Evolutionary conservation across 1,139 yeast species (phyloP).

Genomic region (Scheffersomyces insectosa): DNA sequence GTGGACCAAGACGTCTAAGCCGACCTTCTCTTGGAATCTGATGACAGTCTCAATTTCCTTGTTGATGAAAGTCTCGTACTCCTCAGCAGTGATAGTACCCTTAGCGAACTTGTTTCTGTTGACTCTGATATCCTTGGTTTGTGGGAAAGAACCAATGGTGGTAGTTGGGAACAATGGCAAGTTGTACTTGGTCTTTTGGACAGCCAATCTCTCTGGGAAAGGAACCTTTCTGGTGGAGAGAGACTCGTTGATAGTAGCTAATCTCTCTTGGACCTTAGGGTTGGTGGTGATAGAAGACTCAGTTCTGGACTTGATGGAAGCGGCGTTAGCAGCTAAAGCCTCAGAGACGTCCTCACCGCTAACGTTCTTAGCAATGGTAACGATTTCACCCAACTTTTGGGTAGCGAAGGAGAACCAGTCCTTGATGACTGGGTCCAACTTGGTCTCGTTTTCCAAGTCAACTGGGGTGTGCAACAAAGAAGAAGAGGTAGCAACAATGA

Average conservation of each 20-base stretch:
- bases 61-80: slow-evolving; percentile 94
- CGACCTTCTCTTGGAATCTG: slow-evolving; percentile 98
- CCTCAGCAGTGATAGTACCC: slow-evolving; percentile 93
- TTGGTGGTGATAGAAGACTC: slow-evolving; percentile 89
- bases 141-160: slow-evolving; percentile 99
- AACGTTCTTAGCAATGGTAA: slow-evolving; percentile 83
- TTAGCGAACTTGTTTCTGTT: slow-evolving; percentile 97
- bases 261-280: slow-evolving; percentile 86
- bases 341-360: slow-evolving; percentile 71
- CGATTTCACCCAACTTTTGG: slow-evolving; percentile 92
- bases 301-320: slow-evolving; percentile 81
- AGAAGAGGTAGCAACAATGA: slow-evolving; percentile 91
- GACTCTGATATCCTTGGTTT: slow-evolving; percentile 97
- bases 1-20: slow-evolving; percentile 96
- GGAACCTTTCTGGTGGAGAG: slow-evolving; percentile 84
- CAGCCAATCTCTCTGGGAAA: slow-evolving; percentile 83
- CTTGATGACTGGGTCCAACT: slow-evolving; percentile 86
- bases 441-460: slow-evolving; percentile 87
- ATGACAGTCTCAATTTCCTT: slow-evolving; percentile 93
- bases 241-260: slow-evolving; percentile 75
- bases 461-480: slow-evolving; percentile 98
- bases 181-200: slow-evolving; percentile 85
- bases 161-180: slow-evolving; percentile 99
- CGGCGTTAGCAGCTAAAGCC: slow-evolving; percentile 81
- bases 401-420: slow-evolving; percentile 99